Conservation (phyloP, 371 early-diverging fungal species). For the Mortierella sp. region DNA sequence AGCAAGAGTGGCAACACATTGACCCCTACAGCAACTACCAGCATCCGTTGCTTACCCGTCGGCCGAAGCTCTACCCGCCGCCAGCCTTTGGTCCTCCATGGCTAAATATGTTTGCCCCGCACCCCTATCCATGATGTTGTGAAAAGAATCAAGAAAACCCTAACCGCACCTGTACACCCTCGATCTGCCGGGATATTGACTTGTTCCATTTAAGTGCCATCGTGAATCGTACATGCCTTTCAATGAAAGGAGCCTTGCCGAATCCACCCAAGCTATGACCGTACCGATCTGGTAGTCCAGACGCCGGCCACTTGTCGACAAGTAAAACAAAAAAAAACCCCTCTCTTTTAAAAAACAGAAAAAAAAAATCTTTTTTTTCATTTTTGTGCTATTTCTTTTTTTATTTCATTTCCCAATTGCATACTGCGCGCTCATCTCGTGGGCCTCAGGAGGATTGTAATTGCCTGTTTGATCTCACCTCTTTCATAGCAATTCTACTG, state of each 20-base stretch:
- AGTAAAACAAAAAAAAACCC: conserved; percentile 40
- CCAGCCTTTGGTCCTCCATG: conserved; percentile 49
- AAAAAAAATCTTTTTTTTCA: not conserved
- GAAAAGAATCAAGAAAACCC: conserved; percentile 16
- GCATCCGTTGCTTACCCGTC: conserved; percentile 47
- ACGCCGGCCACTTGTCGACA: conserved; percentile 56
- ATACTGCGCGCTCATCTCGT: not conserved
- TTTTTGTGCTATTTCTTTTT: conserved; percentile 1
- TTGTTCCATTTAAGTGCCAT: conserved; percentile 33
- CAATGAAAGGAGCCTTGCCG: conserved; percentile 57
- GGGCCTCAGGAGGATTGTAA: too few relatives aligned
- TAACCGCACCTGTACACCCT: conserved; percentile 36
- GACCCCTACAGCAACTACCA: conserved; percentile 47
- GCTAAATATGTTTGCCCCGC: not conserved
- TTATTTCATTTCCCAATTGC: conserved; percentile 4
- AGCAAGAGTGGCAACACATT: conserved; percentile 41
- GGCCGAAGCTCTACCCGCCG: conserved; percentile 42
- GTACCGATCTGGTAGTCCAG: conserved; percentile 48
- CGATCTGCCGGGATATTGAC: conserved; percentile 40
- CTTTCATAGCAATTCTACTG: too few relatives aligned
- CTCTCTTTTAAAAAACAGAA: conserved; percentile 14
- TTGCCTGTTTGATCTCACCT: too few relatives aligned
- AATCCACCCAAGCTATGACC: conserved; percentile 42
- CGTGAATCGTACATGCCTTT: conserved; percentile 48
- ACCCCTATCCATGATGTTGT: conserved; percentile 9